phyloP scores from a whole-genome alignment of 208 protist genomes.

The Trypanosoma grayi region DNA sequence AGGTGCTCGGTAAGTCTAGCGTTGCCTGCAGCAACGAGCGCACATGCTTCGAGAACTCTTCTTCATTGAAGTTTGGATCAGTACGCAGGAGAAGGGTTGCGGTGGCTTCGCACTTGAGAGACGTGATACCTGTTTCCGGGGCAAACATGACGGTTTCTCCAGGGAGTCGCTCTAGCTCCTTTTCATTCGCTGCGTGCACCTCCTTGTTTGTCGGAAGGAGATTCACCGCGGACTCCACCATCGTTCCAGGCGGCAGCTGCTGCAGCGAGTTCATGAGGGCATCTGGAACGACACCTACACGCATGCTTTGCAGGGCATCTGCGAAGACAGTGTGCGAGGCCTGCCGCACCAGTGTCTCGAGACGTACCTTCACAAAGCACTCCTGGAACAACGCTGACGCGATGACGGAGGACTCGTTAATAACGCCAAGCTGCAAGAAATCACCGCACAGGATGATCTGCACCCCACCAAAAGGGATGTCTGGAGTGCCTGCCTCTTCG shows the following conservation, averaged over 20 bases:
- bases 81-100: conserved; percentile 83
- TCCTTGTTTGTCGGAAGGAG: conserved; percentile 86
- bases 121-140: conserved; percentile 77
- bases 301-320: conserved; percentile 71
- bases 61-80: conserved; percentile 60
- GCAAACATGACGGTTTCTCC: conserved; percentile 69
- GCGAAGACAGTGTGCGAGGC: conserved; percentile 60
- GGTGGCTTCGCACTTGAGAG: conserved; percentile 72
- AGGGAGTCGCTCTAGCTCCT: conserved; percentile 60
- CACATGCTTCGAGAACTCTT: conserved; percentile 68
- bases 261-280: conserved; percentile 62
- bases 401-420: conserved; percentile 84
- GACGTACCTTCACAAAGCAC: conserved; percentile 76
- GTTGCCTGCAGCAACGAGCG: conserved; percentile 76
- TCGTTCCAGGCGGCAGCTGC: conserved; percentile 76
- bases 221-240: conserved; percentile 83
- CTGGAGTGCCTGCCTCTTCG: conserved; percentile 78
- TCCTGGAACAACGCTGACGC: conserved; percentile 59
- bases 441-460: conserved; percentile 93
- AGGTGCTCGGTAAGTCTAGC: conserved; percentile 69
- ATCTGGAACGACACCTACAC: conserved; percentile 58
- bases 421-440: conserved; percentile 90
- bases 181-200: conserved; percentile 78
- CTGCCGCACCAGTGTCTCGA: conserved; percentile 75
- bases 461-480: conserved; percentile 89